These are phyloP conservation scores for Diaporthe velutina DNA, from an alignment of 2,329 filamentous ascomycete genomes.

Conservation along the genomic window DNA sequence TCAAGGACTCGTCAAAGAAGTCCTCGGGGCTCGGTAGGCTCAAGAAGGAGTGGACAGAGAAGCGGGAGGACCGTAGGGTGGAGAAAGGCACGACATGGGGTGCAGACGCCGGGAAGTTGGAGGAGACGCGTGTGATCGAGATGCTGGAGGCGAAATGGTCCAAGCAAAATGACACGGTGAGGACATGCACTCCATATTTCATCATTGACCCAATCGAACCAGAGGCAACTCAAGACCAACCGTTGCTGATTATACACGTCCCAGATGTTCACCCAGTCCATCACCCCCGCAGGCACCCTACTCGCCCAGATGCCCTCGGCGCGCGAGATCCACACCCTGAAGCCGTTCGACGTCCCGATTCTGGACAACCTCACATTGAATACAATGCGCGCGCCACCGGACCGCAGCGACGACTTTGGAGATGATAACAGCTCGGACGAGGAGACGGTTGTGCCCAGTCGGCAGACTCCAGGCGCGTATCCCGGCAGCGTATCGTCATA, in stretches of 20 bases:
- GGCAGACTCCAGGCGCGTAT: conserved; percentile 32
- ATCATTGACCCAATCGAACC: background rate
- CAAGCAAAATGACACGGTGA: conserved; percentile 91
- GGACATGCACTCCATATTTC: conserved; percentile 44
- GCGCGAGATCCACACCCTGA: conserved; percentile 83
- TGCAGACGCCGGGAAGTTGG: conserved; percentile 83
- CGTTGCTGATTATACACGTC: conserved; percentile 6
- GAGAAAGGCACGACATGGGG: conserved; percentile 83
- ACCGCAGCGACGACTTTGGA: conserved; percentile 57
- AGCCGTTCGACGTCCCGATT: conserved; percentile 74
- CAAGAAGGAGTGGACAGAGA: conserved; percentile 81
- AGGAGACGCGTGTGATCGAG: conserved; percentile 87
- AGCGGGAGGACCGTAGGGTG: conserved; percentile 82
- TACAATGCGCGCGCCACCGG: conserved; percentile 68
- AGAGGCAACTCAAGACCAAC: background rate
- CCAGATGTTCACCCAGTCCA: conserved; percentile 83
- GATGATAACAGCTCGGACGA: conserved; percentile 58
- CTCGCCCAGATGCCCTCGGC: conserved; percentile 87
- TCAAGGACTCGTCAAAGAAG: conserved; percentile 62
- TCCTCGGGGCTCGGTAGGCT: conserved; percentile 72
- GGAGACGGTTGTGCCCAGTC: conserved; percentile 47
- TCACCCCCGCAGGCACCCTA: conserved; percentile 80
- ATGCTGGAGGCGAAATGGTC: conserved; percentile 92
- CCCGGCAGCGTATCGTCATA: conserved; percentile 39
- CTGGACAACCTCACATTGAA: conserved; percentile 77